phyloP scores from a whole-genome alignment of 1,284 basidiomycete genomes.

The Trichosporon inkin region DNA sequence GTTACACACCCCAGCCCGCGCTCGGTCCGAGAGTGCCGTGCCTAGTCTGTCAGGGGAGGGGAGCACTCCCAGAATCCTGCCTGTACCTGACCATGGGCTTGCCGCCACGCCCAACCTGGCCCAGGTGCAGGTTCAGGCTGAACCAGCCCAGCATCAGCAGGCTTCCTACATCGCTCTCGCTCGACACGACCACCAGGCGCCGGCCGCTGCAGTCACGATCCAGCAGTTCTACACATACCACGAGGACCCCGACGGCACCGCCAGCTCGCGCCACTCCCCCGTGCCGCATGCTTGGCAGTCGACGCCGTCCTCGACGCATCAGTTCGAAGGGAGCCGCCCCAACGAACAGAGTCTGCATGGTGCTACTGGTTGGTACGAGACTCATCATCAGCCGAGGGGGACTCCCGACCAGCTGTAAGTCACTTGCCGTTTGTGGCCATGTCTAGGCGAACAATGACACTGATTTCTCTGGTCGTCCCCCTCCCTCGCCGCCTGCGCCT shows the following conservation, averaged over 20 bases:
- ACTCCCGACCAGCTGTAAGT: constrained; percentile 6
- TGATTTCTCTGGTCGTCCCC: constrained; percentile 6
- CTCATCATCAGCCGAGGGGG: constrained; percentile 5
- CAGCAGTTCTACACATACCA: background rate
- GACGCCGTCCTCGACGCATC: background rate
- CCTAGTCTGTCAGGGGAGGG: background rate
- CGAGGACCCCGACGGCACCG: background rate
- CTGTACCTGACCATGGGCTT: background rate
- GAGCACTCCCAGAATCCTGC: background rate
- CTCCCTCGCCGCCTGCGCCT: background rate
- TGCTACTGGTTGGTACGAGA: constrained; percentile 1
- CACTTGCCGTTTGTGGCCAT: background rate
- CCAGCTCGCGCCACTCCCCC: background rate
- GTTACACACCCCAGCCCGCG: background rate
- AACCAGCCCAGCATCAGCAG: background rate
- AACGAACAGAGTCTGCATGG: constrained; percentile 2
- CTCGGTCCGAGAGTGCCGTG: constrained; percentile 5
- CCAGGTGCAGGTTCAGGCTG: background rate
- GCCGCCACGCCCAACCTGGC: constrained; percentile 1
- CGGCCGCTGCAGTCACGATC: background rate
- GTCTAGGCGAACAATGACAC: background rate
- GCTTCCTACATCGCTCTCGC: background rate
- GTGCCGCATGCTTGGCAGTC: background rate
- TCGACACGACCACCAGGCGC: background rate
- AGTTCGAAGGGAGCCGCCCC: background rate